Evolutionary conservation across 2,329 filamentous ascomycete species (phyloP).

Genomic region (Knoxdaviesia capensis): DNA sequence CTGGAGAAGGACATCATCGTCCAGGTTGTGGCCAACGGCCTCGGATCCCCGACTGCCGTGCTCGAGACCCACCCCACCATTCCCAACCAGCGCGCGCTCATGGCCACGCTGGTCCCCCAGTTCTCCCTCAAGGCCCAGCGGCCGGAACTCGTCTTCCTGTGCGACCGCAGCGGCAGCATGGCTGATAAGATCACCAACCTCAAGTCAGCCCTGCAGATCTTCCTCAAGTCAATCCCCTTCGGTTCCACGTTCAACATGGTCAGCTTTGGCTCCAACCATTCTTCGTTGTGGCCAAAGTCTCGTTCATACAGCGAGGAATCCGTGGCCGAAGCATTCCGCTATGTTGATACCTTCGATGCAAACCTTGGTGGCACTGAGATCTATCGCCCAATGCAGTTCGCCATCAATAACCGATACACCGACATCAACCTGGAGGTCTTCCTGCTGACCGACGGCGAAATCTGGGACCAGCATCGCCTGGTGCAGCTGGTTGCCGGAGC

Average conservation of each 20-base stretch:
- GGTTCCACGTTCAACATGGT: conserved; percentile 51
- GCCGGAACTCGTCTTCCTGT: conserved; percentile 51
- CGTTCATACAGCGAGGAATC: conserved; percentile 22
- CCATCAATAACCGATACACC: conserved; percentile 20
- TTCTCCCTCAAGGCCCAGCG: conserved; percentile 31
- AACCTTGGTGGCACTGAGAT: conserved; percentile 35
- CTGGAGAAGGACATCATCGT: conserved; percentile 48
- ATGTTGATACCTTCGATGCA: conserved; percentile 21
- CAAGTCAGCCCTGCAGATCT: conserved; percentile 35
- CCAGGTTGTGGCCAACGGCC: conserved; percentile 38
- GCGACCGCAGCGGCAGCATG: conserved; percentile 55
- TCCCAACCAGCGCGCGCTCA: conserved; percentile 41
- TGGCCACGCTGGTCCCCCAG: conserved; percentile 51
- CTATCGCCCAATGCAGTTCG: conserved; percentile 20
- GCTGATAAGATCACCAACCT: conserved; percentile 28
- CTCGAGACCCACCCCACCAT: conserved; percentile 45
- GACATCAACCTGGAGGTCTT: conserved; percentile 32
- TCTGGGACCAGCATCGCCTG: conserved; percentile 23
- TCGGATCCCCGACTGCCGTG: conserved; percentile 39
- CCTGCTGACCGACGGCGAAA: conserved; percentile 34
- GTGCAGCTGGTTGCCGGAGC: conserved; percentile 23
- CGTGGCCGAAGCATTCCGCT: conserved; percentile 19
- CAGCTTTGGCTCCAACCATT: conserved; percentile 33
- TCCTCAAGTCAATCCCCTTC: conserved; percentile 43
- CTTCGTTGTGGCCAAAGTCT: conserved; percentile 26